Conservation (phyloP, 2,329 filamentous ascomycete species). For the Plectosphaerella cucumerina region DNA sequence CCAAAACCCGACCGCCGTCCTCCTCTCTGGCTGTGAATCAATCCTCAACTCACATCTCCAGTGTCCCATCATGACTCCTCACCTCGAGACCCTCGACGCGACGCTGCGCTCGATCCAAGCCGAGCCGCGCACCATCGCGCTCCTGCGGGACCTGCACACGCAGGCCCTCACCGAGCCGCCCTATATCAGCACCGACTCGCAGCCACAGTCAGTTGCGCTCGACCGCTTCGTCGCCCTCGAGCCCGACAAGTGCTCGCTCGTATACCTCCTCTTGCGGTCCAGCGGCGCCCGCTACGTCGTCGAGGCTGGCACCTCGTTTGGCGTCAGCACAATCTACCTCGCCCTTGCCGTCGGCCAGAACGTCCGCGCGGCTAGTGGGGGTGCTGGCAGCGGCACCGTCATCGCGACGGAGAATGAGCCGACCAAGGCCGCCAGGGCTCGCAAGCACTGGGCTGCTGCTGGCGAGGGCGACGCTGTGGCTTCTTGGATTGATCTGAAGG, state of each 20-base stretch:
- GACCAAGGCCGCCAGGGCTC: slow-evolving; percentile 45
- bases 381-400: slow-evolving; percentile 32
- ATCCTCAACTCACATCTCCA: too few species aligned
- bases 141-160: slow-evolving; percentile 24
- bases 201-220: slow-evolving; percentile 4
- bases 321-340: slow-evolving; percentile 59
- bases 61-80: not conserved
- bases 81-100: slow-evolving; percentile 16
- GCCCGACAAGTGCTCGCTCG: slow-evolving; percentile 50
- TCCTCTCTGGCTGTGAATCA: too few species aligned
- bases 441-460: slow-evolving; percentile 47
- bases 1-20: too few species aligned
- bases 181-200: slow-evolving; percentile 21
- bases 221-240: slow-evolving; percentile 59
- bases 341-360: slow-evolving; percentile 53
- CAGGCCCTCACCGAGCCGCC: slow-evolving; percentile 22
- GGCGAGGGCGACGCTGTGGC: slow-evolving; percentile 46
- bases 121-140: slow-evolving; percentile 16
- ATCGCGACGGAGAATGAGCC: slow-evolving; percentile 59
- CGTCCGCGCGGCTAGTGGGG: slow-evolving; percentile 12
- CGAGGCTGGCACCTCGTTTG: slow-evolving; percentile 59
- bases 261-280: slow-evolving; percentile 48
- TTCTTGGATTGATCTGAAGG: slow-evolving; percentile 49
- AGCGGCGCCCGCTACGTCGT: slow-evolving; percentile 47
- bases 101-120: slow-evolving; percentile 23